phyloP scores from a whole-genome alignment of 179 eudicot species.

The Carnegiea gigantea region DNA sequence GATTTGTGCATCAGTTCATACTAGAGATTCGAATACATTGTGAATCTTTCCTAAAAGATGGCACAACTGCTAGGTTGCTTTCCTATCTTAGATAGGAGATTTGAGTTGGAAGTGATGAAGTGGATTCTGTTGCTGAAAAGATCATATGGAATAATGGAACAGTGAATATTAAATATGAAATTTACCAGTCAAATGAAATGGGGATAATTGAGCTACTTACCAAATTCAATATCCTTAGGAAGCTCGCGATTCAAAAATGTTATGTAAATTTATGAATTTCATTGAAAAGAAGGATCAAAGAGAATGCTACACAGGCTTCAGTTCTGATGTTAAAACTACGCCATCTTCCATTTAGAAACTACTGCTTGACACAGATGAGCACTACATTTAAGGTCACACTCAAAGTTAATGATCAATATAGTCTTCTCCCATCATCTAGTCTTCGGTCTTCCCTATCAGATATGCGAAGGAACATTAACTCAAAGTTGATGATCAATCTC shows the following conservation, averaged over 20 bases:
- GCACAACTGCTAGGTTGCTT: neutral
- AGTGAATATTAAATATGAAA: neutral
- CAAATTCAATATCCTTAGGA: neutral
- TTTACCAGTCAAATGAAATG: neutral
- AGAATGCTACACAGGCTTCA: too few species aligned
- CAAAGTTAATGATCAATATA: neutral
- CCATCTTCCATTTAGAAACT: neutral
- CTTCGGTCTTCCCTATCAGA: neutral
- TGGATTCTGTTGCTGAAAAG: too few species aligned
- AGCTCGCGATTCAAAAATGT: neutral
- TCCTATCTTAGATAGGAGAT: too few species aligned
- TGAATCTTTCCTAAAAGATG: neutral
- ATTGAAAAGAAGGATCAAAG: too few species aligned
- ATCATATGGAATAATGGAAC: neutral
- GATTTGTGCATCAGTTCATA: neutral
- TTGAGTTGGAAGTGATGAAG: neutral
- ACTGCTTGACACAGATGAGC: neutral
- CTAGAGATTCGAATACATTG: neutral
- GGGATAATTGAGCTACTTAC: neutral
- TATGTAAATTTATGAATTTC: neutral
- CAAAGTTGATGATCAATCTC: neutral
- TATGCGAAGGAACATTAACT: neutral
- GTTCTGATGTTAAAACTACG: too few species aligned
- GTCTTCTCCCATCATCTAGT: neutral
- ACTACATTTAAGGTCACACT: neutral